These are phyloP conservation scores for Nectriaceae sp. DNA, from an alignment of 2,329 filamentous ascomycete genomes.

Conservation along the genomic window DNA sequence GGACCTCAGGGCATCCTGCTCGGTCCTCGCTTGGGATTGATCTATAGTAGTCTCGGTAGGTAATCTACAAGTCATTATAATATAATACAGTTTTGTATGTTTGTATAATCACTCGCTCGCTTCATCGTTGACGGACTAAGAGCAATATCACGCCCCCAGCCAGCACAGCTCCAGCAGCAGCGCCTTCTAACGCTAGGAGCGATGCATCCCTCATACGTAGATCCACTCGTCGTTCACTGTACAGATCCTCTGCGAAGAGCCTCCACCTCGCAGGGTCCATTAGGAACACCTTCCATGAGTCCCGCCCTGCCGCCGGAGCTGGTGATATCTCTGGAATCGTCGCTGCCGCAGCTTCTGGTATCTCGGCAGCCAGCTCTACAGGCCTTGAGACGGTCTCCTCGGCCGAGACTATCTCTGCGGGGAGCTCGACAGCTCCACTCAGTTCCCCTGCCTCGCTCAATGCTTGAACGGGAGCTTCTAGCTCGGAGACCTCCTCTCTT, in stretches of 20 bases:
- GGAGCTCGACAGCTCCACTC: background rate
- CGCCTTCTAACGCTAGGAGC: conserved; percentile 67
- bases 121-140: conserved; percentile 38
- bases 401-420: conserved; percentile 9
- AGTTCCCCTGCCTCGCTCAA: conserved; percentile 9
- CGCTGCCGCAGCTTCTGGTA: conserved; percentile 2
- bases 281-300: conserved; percentile 36
- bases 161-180: conserved; percentile 64
- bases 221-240: conserved; percentile 64
- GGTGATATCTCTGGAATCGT: conserved; percentile 10
- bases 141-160: conserved; percentile 56
- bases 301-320: background rate
- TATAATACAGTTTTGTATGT: background rate
- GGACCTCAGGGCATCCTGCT: too few species aligned
- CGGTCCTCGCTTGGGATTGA: too few species aligned
- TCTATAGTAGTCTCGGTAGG: too few species aligned
- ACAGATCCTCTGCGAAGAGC: conserved; percentile 56
- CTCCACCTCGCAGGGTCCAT: conserved; percentile 48
- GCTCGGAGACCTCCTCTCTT: conserved; percentile 20
- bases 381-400: background rate
- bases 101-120: background rate
- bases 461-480: conserved; percentile 4
- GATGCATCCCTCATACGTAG: conserved; percentile 71
- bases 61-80: background rate
- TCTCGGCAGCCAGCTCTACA: conserved; percentile 4